Evolutionary conservation across 2,329 filamentous ascomycete genomes (phyloP).

Genomic region (Cordyceps militaris): DNA sequence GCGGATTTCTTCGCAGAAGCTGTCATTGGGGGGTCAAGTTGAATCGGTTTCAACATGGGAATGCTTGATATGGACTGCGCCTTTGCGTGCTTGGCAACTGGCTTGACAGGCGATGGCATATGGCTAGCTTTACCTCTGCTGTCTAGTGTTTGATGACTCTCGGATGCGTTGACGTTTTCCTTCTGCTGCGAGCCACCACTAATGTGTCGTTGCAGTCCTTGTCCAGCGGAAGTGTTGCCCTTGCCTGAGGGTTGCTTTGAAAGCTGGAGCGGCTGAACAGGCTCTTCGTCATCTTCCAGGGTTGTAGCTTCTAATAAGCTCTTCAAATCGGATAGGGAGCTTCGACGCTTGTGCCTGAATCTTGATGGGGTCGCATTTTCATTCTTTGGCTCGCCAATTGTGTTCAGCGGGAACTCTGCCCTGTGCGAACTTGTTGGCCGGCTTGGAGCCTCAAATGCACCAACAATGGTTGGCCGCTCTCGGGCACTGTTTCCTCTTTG

Average conservation of each 20-base stretch:
- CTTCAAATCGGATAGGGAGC: slow-evolving; percentile 82
- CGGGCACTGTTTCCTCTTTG: slow-evolving; percentile 46
- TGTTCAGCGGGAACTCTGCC: slow-evolving; percentile 49
- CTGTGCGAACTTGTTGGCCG: slow-evolving; percentile 52
- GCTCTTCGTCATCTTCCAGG: slow-evolving; percentile 32
- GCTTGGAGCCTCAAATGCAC: slow-evolving; percentile 53
- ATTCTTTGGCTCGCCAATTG: slow-evolving; percentile 50
- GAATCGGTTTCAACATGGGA: slow-evolving; percentile 42
- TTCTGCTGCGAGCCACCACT: slow-evolving; percentile 37
- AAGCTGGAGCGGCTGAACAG: slow-evolving; percentile 43
- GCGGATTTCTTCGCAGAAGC: slow-evolving; percentile 19
- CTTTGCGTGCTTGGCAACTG: slow-evolving; percentile 34
- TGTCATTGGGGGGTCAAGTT: slow-evolving; percentile 20
- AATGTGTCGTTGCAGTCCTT: slow-evolving; percentile 38
- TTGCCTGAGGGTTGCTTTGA: slow-evolving; percentile 50
- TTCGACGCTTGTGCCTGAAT: slow-evolving; percentile 74
- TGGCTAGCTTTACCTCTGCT: slow-evolving; percentile 13
- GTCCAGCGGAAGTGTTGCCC: slow-evolving; percentile 46
- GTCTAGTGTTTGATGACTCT: background rate
- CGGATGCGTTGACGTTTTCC: slow-evolving; percentile 33
- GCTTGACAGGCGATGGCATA: slow-evolving; percentile 15
- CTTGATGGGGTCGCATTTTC: slow-evolving; percentile 33
- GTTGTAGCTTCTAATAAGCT: slow-evolving; percentile 57
- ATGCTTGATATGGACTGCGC: slow-evolving; percentile 48
- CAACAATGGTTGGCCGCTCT: slow-evolving; percentile 53